Percentiles rank a stretch among this genome's conserved stretches.
Evolutionary conservation across 1,284 basidiomycete species (phyloP).

Genomic region (Trichosporon coremiiforme): DNA sequence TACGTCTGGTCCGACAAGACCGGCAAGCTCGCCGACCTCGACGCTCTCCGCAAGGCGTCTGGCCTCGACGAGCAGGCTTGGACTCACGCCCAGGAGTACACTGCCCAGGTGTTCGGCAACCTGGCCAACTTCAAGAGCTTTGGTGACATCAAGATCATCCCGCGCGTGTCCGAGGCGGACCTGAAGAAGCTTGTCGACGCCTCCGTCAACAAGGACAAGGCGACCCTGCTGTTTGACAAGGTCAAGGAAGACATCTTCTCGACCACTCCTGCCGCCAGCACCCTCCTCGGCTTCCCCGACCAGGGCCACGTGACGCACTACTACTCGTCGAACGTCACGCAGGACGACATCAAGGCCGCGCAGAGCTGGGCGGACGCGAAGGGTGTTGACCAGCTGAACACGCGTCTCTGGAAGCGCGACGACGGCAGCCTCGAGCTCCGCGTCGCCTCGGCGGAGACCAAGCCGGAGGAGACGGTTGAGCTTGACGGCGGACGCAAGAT

Average conservation of each 20-base stretch:
- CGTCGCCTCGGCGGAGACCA: constrained; percentile 23
- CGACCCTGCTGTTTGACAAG: constrained; percentile 25
- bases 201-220: constrained; percentile 18
- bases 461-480: constrained; percentile 21
- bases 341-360: constrained; percentile 32
- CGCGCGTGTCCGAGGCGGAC: constrained; percentile 21
- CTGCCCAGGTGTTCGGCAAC: constrained; percentile 30
- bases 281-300: constrained; percentile 33
- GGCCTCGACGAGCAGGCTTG: constrained; percentile 26
- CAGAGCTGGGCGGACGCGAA: constrained; percentile 28
- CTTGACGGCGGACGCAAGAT: constrained; percentile 23
- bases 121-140: constrained; percentile 34
- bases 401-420: constrained; percentile 30
- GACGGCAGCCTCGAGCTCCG: constrained; percentile 32
- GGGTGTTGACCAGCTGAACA: constrained; percentile 30
- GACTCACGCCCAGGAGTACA: constrained; percentile 28
- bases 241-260: constrained; percentile 29
- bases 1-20: constrained; percentile 19
- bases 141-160: constrained; percentile 33
- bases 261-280: constrained; percentile 23
- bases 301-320: constrained; percentile 31
- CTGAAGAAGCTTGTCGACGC: constrained; percentile 29
- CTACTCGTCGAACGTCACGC: constrained; percentile 26
- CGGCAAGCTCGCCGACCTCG: constrained; percentile 27
- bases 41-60: constrained; percentile 12